Percentiles rank a stretch among this genome's conserved stretches.
Evolutionary conservation across 352 stramenopile species (phyloP).

Genomic region (Pythium dissotocum): DNA sequence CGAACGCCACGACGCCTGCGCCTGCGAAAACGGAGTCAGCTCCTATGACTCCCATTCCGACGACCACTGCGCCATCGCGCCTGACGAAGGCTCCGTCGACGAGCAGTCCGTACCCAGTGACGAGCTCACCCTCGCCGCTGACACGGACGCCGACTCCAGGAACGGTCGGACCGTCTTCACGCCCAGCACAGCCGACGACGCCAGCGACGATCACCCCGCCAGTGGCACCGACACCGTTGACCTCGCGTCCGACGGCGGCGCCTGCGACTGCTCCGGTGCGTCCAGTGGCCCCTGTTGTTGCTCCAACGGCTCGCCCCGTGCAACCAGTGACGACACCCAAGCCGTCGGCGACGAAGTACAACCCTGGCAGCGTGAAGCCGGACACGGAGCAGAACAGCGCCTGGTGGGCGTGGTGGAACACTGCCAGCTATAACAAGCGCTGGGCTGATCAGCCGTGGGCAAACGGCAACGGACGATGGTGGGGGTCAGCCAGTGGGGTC

Average conservation of each 20-base stretch:
- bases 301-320: not conserved
- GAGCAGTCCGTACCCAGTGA: not conserved
- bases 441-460: constrained; percentile 15
- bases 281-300: not conserved
- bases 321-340: not conserved
- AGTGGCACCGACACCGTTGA: not conserved
- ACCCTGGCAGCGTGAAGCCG: constrained; percentile 12
- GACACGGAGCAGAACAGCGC: constrained; percentile 8
- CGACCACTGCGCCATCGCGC: not conserved
- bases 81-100: not conserved
- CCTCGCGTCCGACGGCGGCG: not conserved
- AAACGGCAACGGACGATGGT: constrained; percentile 19
- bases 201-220: not conserved
- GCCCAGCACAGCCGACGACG: not conserved
- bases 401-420: constrained; percentile 21
- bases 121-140: not conserved
- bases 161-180: not conserved
- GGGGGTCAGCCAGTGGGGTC: not conserved
- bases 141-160: not conserved
- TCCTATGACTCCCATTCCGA: not conserved
- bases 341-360: constrained; percentile 5
- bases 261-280: not conserved
- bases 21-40: not conserved
- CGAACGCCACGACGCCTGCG: not conserved
- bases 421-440: constrained; percentile 21